Conservation (phyloP, 768 basidiomycete species). For the Russula abietina region DNA sequence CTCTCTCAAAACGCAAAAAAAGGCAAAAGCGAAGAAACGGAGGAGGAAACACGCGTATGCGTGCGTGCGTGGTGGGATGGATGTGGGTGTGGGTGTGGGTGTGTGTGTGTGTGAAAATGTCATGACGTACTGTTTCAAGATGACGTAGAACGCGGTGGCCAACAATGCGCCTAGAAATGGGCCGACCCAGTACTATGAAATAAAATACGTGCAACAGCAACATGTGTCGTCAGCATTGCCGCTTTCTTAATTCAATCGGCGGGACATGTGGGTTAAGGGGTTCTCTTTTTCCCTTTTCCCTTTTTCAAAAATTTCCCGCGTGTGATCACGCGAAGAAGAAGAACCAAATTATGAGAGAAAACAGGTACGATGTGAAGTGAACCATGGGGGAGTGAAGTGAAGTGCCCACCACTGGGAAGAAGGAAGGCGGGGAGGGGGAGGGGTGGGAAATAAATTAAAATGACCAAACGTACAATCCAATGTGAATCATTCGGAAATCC, state of each 20-base stretch:
- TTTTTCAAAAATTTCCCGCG: neutral
- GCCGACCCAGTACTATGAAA: slow-evolving; percentile 60
- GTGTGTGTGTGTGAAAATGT: neutral
- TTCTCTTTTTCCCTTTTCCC: neutral
- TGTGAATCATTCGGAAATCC: slow-evolving; percentile 48
- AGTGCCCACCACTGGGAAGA: too few species aligned
- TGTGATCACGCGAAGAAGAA: neutral
- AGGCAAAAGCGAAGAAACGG: neutral
- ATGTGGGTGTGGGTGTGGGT: too few species aligned
- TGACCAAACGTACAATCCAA: slow-evolving; percentile 50
- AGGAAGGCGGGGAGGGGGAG: neutral
- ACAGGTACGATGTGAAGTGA: neutral
- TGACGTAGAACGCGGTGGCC: slow-evolving; percentile 48
- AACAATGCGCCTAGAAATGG: slow-evolving; percentile 62
- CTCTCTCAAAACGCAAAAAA: neutral
- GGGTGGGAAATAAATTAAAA: neutral
- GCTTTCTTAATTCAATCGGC: neutral
- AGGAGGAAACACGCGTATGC: neutral
- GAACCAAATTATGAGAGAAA: neutral
- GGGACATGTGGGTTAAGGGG: slow-evolving; percentile 10
- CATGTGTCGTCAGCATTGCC: slow-evolving; percentile 12
- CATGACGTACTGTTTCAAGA: slow-evolving; percentile 45
- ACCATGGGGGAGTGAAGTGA: too few species aligned
- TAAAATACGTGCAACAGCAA: slow-evolving; percentile 1
- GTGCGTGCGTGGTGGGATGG: neutral